Evolutionary conservation across 148 eudicot genomes (phyloP).

Genomic region (Amaranthus hypochondriacus): DNA sequence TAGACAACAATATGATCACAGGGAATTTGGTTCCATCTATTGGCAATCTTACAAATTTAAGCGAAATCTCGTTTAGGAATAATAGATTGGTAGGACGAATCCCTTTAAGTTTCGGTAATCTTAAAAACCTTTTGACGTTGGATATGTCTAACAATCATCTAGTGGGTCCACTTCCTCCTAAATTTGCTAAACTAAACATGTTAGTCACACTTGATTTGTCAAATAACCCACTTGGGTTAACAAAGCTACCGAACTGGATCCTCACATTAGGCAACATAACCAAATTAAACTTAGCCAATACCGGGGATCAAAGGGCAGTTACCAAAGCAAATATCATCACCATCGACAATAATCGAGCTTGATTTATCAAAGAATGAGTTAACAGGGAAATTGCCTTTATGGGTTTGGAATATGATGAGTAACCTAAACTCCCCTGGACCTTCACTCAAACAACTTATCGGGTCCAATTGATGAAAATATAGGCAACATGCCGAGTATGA

Average conservation of each 20-base stretch:
- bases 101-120: slow-evolving; percentile 52
- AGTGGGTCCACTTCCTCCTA: slow-evolving; percentile 38
- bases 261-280: slow-evolving; percentile 26
- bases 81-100: slow-evolving; percentile 51
- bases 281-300: slow-evolving; percentile 37
- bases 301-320: slow-evolving; percentile 56
- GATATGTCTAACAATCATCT: slow-evolving; percentile 59
- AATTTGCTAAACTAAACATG: slow-evolving; percentile 33
- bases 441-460: slow-evolving; percentile 56
- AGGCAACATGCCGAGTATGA: slow-evolving; percentile 38
- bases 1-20: slow-evolving; percentile 47
- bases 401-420: slow-evolving; percentile 77
- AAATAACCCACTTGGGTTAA: slow-evolving; percentile 48
- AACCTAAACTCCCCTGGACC: slow-evolving; percentile 47
- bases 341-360: slow-evolving; percentile 36
- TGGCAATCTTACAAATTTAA: slow-evolving; percentile 41
- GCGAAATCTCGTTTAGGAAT: slow-evolving; percentile 35
- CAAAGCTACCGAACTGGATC: slow-evolving; percentile 42
- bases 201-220: slow-evolving; percentile 51
- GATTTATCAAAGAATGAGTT: slow-evolving; percentile 61
- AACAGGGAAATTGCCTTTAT: slow-evolving; percentile 56
- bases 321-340: slow-evolving; percentile 38
- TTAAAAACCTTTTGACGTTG: slow-evolving; percentile 33
- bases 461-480: slow-evolving; percentile 44
- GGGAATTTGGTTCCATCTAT: slow-evolving; percentile 54